A percentile compares a stretch with the other conserved stretches of the same genome.
Evolutionary conservation across 257 asterid species (phyloP).

Genomic region (Jacaranda mimosifolia): DNA sequence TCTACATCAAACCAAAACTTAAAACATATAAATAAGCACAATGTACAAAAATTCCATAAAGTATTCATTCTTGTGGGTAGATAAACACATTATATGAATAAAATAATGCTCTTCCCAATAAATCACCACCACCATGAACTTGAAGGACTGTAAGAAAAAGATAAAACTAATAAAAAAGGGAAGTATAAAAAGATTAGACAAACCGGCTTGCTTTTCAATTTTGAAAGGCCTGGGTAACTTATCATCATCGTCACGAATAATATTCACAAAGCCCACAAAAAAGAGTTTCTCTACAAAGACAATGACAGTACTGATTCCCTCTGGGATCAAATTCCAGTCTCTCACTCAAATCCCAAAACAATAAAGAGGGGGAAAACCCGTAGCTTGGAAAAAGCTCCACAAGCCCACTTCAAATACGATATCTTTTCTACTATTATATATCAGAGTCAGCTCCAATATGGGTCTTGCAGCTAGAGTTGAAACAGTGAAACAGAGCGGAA

Average conservation of each 20-base stretch:
- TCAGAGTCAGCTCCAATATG: neutral
- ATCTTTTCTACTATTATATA: slow-evolving; percentile 11
- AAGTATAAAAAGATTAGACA: neutral
- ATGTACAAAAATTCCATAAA: slow-evolving; percentile 23
- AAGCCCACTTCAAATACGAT: slow-evolving; percentile 15
- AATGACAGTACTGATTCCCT: slow-evolving; percentile 21
- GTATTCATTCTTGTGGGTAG: neutral
- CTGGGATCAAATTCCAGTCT: slow-evolving; percentile 14
- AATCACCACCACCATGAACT: slow-evolving; percentile 18
- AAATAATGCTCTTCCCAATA: neutral
- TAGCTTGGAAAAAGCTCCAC: neutral
- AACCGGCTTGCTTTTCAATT: slow-evolving; percentile 69
- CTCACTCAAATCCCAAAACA: slow-evolving; percentile 15
- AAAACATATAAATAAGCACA: neutral
- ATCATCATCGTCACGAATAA: slow-evolving; percentile 61
- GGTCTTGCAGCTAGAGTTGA: slow-evolving; percentile 12
- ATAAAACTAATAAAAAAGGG: neutral
- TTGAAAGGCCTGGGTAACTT: slow-evolving; percentile 54
- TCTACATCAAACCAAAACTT: neutral
- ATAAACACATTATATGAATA: neutral
- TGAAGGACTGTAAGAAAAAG: neutral
- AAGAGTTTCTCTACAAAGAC: neutral
- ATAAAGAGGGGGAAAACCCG: slow-evolving; percentile 19
- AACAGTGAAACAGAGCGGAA: slow-evolving; percentile 27
- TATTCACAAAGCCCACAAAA: neutral